Percentiles rank a stretch among this genome's conserved stretches.
These are phyloP conservation scores for Pseudoneurospora amorphoporcata DNA, from an alignment of 495 filamentous ascomycete species.

Conservation along the genomic window DNA sequence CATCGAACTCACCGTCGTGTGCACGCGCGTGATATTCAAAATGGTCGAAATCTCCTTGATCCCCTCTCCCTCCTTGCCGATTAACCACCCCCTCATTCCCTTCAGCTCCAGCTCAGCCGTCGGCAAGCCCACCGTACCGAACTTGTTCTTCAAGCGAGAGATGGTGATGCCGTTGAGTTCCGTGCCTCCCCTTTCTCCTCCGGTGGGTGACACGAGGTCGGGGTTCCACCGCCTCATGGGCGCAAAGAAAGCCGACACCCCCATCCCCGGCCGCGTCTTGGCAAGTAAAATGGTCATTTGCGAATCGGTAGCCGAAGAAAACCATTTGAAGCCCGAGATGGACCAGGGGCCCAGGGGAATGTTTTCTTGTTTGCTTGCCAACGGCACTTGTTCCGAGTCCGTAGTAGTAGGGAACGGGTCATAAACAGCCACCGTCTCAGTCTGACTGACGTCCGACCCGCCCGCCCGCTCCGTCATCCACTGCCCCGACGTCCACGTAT, in stretches of 20 bases:
- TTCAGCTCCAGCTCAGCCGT: slow-evolving; percentile 59
- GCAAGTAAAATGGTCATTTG: slow-evolving; percentile 62
- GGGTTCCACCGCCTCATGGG: slow-evolving; percentile 44
- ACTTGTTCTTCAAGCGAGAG: slow-evolving; percentile 57
- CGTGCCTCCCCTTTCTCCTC: slow-evolving; percentile 18
- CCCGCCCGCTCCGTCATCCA: slow-evolving; percentile 82
- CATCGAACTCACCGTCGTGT: slow-evolving; percentile 49
- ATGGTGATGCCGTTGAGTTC: slow-evolving; percentile 58
- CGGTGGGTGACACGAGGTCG: slow-evolving; percentile 15
- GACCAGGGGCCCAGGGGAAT: slow-evolving; percentile 47
- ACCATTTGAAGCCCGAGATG: slow-evolving; percentile 67
- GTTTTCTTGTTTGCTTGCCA: slow-evolving; percentile 19
- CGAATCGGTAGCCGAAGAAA: slow-evolving; percentile 64
- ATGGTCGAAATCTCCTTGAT: slow-evolving; percentile 55
- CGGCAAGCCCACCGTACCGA: slow-evolving; percentile 58
- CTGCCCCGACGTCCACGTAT: slow-evolving; percentile 68
- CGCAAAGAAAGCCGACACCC: slow-evolving; percentile 56
- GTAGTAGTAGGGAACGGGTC: slow-evolving; percentile 11
- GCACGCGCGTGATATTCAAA: slow-evolving; percentile 58
- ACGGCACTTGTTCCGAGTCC: neutral
- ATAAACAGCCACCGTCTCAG: slow-evolving; percentile 51
- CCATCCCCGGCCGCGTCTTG: slow-evolving; percentile 39
- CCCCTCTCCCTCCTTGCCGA: slow-evolving; percentile 54
- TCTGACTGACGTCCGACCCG: slow-evolving; percentile 61
- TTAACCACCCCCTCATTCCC: slow-evolving; percentile 50